Conservation (phyloP, 2,329 filamentous ascomycete genomes). For the Arthrocladium fulminans region DNA sequence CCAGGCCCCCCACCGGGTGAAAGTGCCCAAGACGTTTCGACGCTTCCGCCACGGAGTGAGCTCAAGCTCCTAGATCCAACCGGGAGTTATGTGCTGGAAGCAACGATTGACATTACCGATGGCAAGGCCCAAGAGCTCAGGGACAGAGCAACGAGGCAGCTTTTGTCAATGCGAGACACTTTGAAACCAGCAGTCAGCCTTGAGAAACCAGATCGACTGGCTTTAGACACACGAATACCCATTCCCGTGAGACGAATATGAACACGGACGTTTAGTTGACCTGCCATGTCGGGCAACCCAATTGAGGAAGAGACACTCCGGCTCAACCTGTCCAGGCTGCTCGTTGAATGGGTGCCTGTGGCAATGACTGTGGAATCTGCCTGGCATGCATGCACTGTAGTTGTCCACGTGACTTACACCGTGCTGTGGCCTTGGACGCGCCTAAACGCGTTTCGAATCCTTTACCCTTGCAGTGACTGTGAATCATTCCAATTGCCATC, state of each 20-base stretch:
- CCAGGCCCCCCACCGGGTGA: slow-evolving; percentile 28
- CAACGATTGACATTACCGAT: slow-evolving; percentile 47
- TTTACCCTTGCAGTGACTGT: no score
- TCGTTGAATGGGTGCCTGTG: no score
- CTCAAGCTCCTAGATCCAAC: slow-evolving; percentile 47
- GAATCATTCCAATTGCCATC: no score
- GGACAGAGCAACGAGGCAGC: slow-evolving; percentile 45
- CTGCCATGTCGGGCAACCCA: no score
- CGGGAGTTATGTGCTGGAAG: slow-evolving; percentile 51
- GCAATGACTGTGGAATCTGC: no score
- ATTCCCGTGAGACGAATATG: slow-evolving; percentile 14
- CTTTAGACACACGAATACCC: slow-evolving; percentile 51
- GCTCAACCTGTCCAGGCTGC: no score
- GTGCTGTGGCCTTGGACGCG: no score
- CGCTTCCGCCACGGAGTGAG: slow-evolving; percentile 28
- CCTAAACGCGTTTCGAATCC: no score
- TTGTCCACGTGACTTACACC: no score
- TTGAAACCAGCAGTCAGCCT: slow-evolving; percentile 50
- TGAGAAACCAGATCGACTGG: slow-evolving; percentile 48
- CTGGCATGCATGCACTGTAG: no score
- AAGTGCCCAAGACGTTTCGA: slow-evolving; percentile 25
- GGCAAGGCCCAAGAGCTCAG: slow-evolving; percentile 46
- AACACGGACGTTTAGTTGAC: no score
- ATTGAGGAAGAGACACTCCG: no score
- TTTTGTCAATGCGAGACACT: slow-evolving; percentile 46